phyloP scores from a whole-genome alignment of 108 stramenopile species.

The Phaeodactylum tricornutum region DNA sequence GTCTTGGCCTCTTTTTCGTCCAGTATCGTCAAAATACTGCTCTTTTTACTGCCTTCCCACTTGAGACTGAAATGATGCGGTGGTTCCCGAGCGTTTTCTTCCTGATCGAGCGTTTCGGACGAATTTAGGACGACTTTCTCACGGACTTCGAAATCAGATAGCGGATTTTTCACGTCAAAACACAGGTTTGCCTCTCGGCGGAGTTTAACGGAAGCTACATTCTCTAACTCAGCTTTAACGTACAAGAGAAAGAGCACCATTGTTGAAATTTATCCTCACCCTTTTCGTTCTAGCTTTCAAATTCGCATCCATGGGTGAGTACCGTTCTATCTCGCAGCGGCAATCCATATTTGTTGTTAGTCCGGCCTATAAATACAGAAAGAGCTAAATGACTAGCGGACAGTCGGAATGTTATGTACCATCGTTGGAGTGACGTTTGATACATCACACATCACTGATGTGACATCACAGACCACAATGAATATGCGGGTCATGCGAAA shows the following conservation, averaged over 20 bases:
- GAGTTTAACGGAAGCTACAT: conserved; percentile 32
- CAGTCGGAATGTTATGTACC: no score
- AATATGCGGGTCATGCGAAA: no score
- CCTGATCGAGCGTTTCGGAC: conserved; percentile 62
- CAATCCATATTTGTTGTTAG: no score
- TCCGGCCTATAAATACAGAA: no score
- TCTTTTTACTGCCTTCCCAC: conserved; percentile 80
- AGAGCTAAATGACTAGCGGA: no score
- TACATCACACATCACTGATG: no score
- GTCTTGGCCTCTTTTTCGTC: conserved; percentile 38
- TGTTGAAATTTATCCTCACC: no score
- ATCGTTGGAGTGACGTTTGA: no score
- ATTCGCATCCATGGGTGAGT: no score
- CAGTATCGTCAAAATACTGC: conserved; percentile 46
- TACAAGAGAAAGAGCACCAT: conserved; percentile 75
- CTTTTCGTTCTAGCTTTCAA: no score
- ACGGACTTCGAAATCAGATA: conserved; percentile 54
- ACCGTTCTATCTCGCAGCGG: no score
- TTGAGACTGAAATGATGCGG: conserved; percentile 63
- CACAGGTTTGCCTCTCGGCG: conserved; percentile 46
- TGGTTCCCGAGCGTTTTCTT: conserved; percentile 57
- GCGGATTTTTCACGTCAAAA: conserved; percentile 56
- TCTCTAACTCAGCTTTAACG: conserved; percentile 78
- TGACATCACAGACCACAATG: no score
- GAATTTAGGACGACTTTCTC: conserved; percentile 76